Evolutionary conservation across 2,329 filamentous ascomycete species (phyloP), one percentile per base, ranked within the genome.

Genomic region (Apiospora hydei): DNA sequence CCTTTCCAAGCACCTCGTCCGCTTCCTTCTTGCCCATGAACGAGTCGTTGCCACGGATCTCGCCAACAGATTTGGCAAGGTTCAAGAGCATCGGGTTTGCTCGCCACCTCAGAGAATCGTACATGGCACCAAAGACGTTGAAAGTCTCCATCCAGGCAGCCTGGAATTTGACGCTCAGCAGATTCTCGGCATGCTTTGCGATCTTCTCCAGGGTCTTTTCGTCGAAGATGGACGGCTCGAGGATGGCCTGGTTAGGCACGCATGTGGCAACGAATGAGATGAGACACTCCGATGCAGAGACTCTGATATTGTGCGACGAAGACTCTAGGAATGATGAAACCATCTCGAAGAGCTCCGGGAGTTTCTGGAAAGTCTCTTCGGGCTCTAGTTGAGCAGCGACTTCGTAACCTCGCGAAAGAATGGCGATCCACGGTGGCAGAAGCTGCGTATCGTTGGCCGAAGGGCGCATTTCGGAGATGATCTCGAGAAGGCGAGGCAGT

Each of bases 11-110:
- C 13, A 99, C 93, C 71, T 93, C 91, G 78, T 99, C 96, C 1
- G 96, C 96, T 80, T 98, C 93, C 82, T 97, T 97, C 85, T 98
- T 99, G 70, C 94, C 94, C 72, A 92, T 88, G 83, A 99, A 99
- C 0, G 94, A 93, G 34, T 96, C 92, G 77, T 94, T 97, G 73
- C 92, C 90, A 72, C 96, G 92, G 70, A 99, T 88, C 74, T 98
- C 95, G 53, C 96, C 96, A 71, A 99, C 88, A 2, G 89, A 92
- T 80, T 91, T 93, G 73, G 95, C 90, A 64, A 96, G 89, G 71
- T 91, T 91, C 67, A 91, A 86, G 74, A 98, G 86, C 73, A 95
- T 91, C 7, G 95, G 94, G 77, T 92, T 89, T 2, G 95, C 91
- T 73, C 91, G 91, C 96, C 96, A 98, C 77, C 93, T 90, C 72